Base-by-base conservation (phyloP, 2,329 filamentous ascomycete genomes). In the Cylindrodendrum hubeiense region DNA sequence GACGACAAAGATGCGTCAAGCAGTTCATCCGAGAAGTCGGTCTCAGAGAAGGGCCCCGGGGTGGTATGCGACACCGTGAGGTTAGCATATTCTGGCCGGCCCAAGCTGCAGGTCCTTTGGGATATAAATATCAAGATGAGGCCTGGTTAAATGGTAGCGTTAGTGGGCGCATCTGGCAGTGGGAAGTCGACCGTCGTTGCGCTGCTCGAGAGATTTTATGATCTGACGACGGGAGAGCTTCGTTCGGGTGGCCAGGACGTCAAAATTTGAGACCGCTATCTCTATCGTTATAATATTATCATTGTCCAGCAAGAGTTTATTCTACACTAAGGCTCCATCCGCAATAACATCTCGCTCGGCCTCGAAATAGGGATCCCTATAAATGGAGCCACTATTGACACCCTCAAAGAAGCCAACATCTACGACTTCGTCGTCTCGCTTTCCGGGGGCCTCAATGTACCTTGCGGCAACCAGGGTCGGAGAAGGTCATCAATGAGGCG, bases 401-500 rank as follows among this genome's bases (percentile, higher is more conserved):
- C 87, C 1, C 88, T 86, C 63, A 77, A 80, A 30, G 82, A 87
- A 53, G 85, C 87, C 17, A 89, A 88, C 74, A 84, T 86, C 2
- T 83, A 85, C 70, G 84, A 87, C 15, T 90, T 90, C 62, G 81
- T 90, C 30, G 76, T 80, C 1, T 84, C 83, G 1, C 80, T 90
- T 0, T 87, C 88, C 2, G 79, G 91, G 61, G 89, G 88, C 0
- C 89, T 92, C 59, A 79, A 84, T 2, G 91, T 91, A 0, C 80
- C 84, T 1, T 90, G 91, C 22, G 91, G 91, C 2, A 87, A 90
- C 69, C 86, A 87, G 52, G 91, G 71, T 89, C 86, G 0, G 91
- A 93, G 75, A 86, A 85, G 67, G 80, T 90, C 1, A 89, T 93
- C 10, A 90, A 93, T 74, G 81, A 80, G 4, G 90, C 90, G 0